Conservation (phyloP, 208 protist genomes). For the Trypanosoma caninum region DNA sequence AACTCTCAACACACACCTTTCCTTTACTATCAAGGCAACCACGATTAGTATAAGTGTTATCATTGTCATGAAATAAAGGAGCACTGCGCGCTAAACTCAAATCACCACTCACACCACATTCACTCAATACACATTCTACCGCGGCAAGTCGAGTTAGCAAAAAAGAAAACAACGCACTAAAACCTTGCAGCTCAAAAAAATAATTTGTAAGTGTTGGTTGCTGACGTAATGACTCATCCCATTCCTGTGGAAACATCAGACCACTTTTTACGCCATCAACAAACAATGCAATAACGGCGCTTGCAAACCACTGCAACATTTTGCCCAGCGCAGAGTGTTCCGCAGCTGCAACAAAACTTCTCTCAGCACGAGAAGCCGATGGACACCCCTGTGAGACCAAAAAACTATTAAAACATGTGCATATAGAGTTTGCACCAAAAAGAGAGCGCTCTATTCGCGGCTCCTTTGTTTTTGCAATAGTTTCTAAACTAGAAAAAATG, state of each 20-base stretch:
- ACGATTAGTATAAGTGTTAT: too few relatives aligned
- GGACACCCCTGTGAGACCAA: constrained; percentile 29
- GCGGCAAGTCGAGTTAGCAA: constrained; percentile 47
- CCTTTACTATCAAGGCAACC: too few relatives aligned
- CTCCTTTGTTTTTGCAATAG: not conserved
- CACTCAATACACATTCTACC: constrained; percentile 19
- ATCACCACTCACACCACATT: not conserved
- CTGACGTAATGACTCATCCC: constrained; percentile 35
- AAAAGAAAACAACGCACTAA: constrained; percentile 60
- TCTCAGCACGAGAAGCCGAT: constrained; percentile 32
- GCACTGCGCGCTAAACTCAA: not conserved
- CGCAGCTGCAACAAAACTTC: constrained; percentile 54
- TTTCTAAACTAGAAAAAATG: constrained; percentile 15
- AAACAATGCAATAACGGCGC: constrained; percentile 44
- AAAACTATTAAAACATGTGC: constrained; percentile 3
- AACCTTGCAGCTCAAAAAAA: constrained; percentile 74
- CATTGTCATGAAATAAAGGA: too few relatives aligned
- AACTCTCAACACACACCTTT: too few relatives aligned
- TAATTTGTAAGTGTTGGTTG: constrained; percentile 25
- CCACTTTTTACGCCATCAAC: constrained; percentile 46
- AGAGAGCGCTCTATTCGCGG: not conserved
- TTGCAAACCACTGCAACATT: constrained; percentile 59
- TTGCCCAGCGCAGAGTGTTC: constrained; percentile 56
- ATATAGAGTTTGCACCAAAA: constrained; percentile 16
- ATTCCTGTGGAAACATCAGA: constrained; percentile 44